Base-by-base conservation (phyloP, 164 flowering plant genomes). In the Chimonanthus praecox region DNA sequence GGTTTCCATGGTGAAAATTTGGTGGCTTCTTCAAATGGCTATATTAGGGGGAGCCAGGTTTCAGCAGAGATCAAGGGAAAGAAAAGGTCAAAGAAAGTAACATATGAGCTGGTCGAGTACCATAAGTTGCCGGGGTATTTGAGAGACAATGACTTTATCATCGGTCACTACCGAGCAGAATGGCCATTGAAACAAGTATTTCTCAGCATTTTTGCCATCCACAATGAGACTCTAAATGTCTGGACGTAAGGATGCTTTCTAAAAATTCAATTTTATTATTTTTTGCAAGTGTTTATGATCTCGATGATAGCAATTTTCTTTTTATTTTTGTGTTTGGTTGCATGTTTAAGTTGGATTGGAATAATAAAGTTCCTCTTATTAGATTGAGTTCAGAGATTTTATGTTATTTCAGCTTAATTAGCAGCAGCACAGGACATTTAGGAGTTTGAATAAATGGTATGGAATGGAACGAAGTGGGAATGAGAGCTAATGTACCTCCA, bases 81-180 rank as follows among this genome's bases (percentile, higher is more conserved):
- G 85, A 88, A 88, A 75, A 73, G 93, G 72, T 93, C 97, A 98
- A 89, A 93, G 85, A 92, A 85, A 78, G 88, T 95, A 78, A 95
- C 88, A 79, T 95, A 90, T 74, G 97, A 95, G 89, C 86, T 95
- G 21, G 96, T 95, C n/a, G 99, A 95, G 73, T 95, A 91, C 75
- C 93, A 92, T 65, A 70, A 89, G 6, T 87, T 95, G 89, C 99
- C 99, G 67, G 87, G 73, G 0, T 95, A 86, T 86, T 87, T 95
- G 86, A 93, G 83, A 85, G 99, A 95, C 82, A 95, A 95, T 78
- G 99, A 95, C 75, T 95, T 47, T 74, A 95, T 95, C 78, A 3
- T 88, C 7, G 94, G 92, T 44, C 88, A 95, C 84, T 95, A 95
- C 71, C 83, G 99, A 49, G 76, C 96, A 6, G 96, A 93, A 78